A percentile compares a stretch with the other conserved stretches of the same genome.
phyloP scores from a whole-genome alignment of 768 basidiomycete species.

The Xerocomellus chrysenteron region DNA sequence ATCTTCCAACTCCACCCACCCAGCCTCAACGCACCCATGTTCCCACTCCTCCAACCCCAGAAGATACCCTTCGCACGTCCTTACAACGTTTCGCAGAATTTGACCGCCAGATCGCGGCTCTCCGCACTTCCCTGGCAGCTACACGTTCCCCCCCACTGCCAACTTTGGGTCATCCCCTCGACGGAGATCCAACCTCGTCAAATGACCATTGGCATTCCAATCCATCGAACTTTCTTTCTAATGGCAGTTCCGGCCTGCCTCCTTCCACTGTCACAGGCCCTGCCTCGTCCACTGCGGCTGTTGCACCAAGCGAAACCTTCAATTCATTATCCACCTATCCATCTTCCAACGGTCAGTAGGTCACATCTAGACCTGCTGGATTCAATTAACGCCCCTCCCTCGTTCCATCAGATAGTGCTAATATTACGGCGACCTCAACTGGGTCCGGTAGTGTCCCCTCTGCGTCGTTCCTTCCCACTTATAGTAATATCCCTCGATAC shows the following conservation, averaged over 20 bases:
- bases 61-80: slow-evolving; percentile 43
- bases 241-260: slow-evolving; percentile 1
- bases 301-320: slow-evolving; percentile 8
- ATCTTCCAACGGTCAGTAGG: slow-evolving; percentile 23
- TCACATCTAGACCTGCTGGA: slow-evolving; percentile 8
- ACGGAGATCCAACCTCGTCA: slow-evolving; percentile 15
- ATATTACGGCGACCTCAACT: slow-evolving; percentile 9
- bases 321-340: slow-evolving; percentile 18
- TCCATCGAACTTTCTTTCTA: slow-evolving; percentile 22
- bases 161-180: slow-evolving; percentile 21
- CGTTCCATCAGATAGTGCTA: slow-evolving; percentile 13
- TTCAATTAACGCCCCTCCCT: slow-evolving; percentile 8
- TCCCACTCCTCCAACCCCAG: slow-evolving; percentile 19
- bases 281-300: slow-evolving; percentile 8
- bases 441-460: slow-evolving; percentile 18
- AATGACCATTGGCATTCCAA: slow-evolving; percentile 18
- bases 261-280: slow-evolving; percentile 5
- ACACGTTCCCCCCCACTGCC: slow-evolving; percentile 30
- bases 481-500: slow-evolving; percentile 23
- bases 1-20: slow-evolving; percentile 22
- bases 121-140: slow-evolving; percentile 40
- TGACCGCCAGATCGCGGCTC: slow-evolving; percentile 50
- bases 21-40: slow-evolving; percentile 13
- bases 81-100: slow-evolving; percentile 55
- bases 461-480: slow-evolving; percentile 17